Percentiles rank a stretch among this genome's conserved stretches.
These are phyloP conservation scores for Neofusicoccum umdonicola DNA, from an alignment of 2,329 filamentous ascomycete genomes.

Conservation along the genomic window DNA sequence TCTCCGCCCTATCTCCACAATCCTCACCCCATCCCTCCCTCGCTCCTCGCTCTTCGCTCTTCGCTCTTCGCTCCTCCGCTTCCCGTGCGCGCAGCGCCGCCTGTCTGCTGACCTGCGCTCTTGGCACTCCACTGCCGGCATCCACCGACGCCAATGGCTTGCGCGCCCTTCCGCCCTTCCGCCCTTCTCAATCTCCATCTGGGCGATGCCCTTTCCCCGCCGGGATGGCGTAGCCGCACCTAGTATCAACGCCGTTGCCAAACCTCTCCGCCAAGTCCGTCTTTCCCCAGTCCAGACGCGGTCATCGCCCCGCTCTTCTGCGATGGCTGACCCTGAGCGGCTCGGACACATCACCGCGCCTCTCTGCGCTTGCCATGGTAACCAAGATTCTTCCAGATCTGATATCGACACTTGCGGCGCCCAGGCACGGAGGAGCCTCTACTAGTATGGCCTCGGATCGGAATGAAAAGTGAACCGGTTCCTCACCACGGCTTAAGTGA, in stretches of 20 bases:
- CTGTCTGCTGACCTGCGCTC: constrained; percentile 7
- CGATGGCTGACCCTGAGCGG: not conserved
- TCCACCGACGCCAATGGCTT: constrained; percentile 8
- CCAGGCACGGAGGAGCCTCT: not conserved
- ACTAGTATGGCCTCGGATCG: too few species aligned
- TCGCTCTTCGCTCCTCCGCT: not conserved
- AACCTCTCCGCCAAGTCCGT: not conserved
- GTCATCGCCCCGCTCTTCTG: not conserved
- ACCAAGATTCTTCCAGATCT: not conserved
- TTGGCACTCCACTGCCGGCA: constrained; percentile 2
- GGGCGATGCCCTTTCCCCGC: not conserved
- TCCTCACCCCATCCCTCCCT: not conserved
- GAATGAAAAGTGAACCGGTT: not conserved
- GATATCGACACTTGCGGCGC: not conserved
- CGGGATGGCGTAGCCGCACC: not conserved
- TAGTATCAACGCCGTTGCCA: not conserved
- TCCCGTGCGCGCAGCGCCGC: not conserved
- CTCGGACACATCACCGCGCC: not conserved
- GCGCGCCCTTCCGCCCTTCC: not conserved
- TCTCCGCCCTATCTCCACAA: constrained; percentile 1
- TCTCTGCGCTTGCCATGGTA: not conserved
- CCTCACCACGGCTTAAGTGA: not conserved
- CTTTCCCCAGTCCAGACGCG: not conserved
- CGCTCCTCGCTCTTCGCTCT: not conserved
- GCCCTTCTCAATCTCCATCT: not conserved